Base-by-base conservation (phyloP, 2,329 filamentous ascomycete genomes). In the Colletotrichum magnum region DNA sequence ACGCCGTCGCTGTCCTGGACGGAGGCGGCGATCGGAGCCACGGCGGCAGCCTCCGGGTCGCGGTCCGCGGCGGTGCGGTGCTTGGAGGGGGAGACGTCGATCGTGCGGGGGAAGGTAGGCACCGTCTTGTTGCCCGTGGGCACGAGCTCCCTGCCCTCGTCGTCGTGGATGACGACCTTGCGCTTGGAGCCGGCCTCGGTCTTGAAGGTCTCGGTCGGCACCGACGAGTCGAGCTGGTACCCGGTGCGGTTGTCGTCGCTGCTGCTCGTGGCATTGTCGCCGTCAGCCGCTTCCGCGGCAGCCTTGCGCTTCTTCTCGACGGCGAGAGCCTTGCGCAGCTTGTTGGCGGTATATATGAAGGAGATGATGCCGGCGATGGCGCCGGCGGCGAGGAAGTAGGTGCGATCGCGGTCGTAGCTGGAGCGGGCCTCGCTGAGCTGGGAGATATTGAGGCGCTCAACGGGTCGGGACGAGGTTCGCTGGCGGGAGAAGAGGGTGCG, bases 51-150 rank as follows among this genome's bases (percentile, higher is more conserved):
- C 24, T 54, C 67, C 56, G 62, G 56, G 36, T 69, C 66, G 26
- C 62, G 47, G 39, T 47, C 41, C 32, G 7, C 32, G 13, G 77
- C 72, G 9, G 74, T 64, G 9, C 73, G 48, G 32, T 24, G 39
- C 6, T 76, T 71, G 36, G 80, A 78, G 6, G 84, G 79, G 10
- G 90, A 88, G 2, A 97, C 81, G 16, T 86, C 83, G 64, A 97
- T 88, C 3, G 87, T 90, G 64, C 91, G 88, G 2, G 95, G 95
- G 77, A 97, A 97, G 61, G 88, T 86, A 1, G 93, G 92, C 4
- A 97, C 89, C n/a, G 90, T 91, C 73, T 86, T 90, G 73, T 95
- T 94, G 15, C 94, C 94, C 0, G 94, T 97, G 16, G 92, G 88
- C 0, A 97, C 91, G 51, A 96, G 84, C 77, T 96, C 93, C 53